Conservation (phyloP, 73 alveolate genomes). For the Tetrahymena borealis region DNA sequence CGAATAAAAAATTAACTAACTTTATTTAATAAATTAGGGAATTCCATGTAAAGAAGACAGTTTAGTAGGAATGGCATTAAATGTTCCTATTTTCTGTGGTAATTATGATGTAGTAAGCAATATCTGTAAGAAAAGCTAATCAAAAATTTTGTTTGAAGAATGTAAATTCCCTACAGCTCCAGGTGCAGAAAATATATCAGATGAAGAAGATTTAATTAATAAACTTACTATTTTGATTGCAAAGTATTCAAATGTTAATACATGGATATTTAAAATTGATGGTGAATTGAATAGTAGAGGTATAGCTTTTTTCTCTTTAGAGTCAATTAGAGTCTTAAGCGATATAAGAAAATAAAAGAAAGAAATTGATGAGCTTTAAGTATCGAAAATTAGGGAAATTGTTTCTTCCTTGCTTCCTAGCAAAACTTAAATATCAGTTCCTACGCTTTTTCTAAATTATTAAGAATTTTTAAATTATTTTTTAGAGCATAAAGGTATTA, state of each 20-base stretch:
- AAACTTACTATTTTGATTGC: conserved; percentile 83
- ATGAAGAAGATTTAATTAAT: conserved; percentile 82
- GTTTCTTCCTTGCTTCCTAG: conserved; percentile 70
- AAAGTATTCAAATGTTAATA: conserved; percentile 76
- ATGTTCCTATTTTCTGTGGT: conserved; percentile 88
- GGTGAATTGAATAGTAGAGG: conserved; percentile 94
- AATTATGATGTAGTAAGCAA: conserved; percentile 78
- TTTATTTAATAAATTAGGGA: conserved; percentile 11
- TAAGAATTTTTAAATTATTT: conserved; percentile 74
- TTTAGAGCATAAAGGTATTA: conserved; percentile 86
- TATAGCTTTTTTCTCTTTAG: conserved; percentile 77
- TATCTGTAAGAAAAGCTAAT: conserved; percentile 84
- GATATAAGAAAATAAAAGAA: conserved; percentile 64
- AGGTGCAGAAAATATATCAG: conserved; percentile 88
- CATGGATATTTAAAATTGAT: conserved; percentile 92
- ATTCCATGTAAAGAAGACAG: conserved; percentile 76
- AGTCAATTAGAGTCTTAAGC: conserved; percentile 56
- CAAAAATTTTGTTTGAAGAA: conserved; percentile 77
- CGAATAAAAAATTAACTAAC: background rate
- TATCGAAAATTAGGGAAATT: conserved; percentile 63
- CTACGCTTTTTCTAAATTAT: conserved; percentile 71
- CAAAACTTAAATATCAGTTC: conserved; percentile 76
- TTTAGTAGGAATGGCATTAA: conserved; percentile 70
- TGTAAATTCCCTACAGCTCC: conserved; percentile 90
- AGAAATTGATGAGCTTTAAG: conserved; percentile 68